A percentile compares a stretch with the other conserved stretches of the same genome.
phyloP scores from a whole-genome alignment of 371 early-diverging fungal species.

The Smittium culicis region DNA sequence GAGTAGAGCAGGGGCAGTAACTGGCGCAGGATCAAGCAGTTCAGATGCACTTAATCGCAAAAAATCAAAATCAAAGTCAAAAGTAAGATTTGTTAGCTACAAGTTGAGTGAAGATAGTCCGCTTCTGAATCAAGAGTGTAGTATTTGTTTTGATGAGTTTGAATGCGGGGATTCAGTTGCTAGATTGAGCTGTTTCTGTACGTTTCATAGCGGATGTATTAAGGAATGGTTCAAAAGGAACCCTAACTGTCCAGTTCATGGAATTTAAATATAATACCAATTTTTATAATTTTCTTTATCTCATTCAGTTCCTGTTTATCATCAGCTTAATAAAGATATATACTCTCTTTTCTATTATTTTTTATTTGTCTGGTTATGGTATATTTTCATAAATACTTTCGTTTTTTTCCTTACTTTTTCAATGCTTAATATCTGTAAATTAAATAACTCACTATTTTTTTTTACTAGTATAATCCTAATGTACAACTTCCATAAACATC shows the following conservation, averaged over 20 bases:
- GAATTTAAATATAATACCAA: slow-evolving; percentile 14
- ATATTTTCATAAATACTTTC: no score
- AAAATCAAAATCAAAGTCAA: neutral
- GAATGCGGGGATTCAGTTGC: slow-evolving; percentile 37
- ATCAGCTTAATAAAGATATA: no score
- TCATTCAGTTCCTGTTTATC: no score
- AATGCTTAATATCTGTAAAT: no score
- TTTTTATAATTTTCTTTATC: neutral
- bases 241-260: slow-evolving; percentile 61
- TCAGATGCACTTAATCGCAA: no score
- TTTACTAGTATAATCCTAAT: no score
- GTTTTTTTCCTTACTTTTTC: no score
- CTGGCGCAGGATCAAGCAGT: neutral
- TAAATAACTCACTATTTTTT: no score
- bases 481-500: no score
- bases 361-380: no score
- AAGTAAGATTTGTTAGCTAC: slow-evolving; percentile 29
- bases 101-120: slow-evolving; percentile 41
- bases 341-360: no score
- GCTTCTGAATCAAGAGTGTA: slow-evolving; percentile 61
- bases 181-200: slow-evolving; percentile 71
- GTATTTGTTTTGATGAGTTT: slow-evolving; percentile 86
- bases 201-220: slow-evolving; percentile 68
- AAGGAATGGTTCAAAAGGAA: slow-evolving; percentile 53
- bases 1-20: neutral